Base-by-base conservation (phyloP, 495 filamentous ascomycete species). In the Trichoderma orchidacearum region DNA sequence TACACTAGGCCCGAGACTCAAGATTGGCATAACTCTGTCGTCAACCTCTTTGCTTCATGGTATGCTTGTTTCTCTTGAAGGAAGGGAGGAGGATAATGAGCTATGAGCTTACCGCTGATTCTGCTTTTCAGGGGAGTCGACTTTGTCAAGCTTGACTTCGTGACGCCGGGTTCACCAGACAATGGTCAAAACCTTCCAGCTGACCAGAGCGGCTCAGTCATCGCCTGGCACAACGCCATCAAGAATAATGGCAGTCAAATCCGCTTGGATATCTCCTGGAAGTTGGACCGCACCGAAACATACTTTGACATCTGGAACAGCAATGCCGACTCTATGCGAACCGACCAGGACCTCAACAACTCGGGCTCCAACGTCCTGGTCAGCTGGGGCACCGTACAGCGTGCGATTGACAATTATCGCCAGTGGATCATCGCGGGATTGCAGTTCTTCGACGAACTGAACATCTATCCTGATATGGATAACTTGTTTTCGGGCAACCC, bases 331-430 rank as follows among this genome's bases (percentile, higher is more conserved):
- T 59, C 55, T 15, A 66, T 68, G 63, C 56, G 66, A 18, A 62
- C 57, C 0, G 66, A 63, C 36, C 59, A 62, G 48, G 66, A 68
- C 51, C 62, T 68, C 38, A 63, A 66, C 45, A 65, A 63, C 21
- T 53, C 56, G 5, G 41, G 41, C 9, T 48, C 41, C 0, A 25
- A 36, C 0, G 64, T 56, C 11, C 61, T 66, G 50, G 56, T 64
- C 1, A 54, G 32, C 17, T 67, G 66, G 66, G 30, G 45, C 7
- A 53, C 53, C 2, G 63, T 66, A 23, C 66, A 67, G 52, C 34
- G 66, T 32, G 58, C 66, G 15, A 62, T 66, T 38, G 66, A 68
- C 9, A 61, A 65, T 53, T 68, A 68, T 51, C 60, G 66, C 31
- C 60, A 66, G 38, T 68, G 62, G 53, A 65, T 68, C 50, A 50